These are phyloP conservation scores for Phytophthora nicotianae DNA, from an alignment of 352 stramenopile species.

Conservation along the genomic window DNA sequence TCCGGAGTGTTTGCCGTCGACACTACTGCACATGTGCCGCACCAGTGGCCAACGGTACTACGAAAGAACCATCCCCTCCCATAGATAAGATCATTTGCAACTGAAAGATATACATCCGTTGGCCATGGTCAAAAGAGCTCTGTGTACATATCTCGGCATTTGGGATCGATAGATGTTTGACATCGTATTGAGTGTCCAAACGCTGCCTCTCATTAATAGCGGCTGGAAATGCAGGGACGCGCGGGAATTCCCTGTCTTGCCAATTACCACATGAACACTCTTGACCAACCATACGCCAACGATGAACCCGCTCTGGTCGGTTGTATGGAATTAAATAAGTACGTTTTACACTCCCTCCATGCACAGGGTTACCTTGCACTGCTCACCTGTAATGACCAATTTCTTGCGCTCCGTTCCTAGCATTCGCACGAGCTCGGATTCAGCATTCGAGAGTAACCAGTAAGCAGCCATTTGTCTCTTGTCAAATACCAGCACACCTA, in stretches of 20 bases:
- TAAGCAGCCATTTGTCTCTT: neutral
- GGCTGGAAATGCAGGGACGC: neutral
- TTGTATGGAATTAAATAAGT: neutral
- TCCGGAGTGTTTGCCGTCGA: too few species aligned
- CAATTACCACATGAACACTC: neutral
- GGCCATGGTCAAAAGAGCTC: constrained; percentile 5
- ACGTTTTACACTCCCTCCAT: neutral
- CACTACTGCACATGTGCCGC: too few species aligned
- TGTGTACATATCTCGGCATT: constrained; percentile 8
- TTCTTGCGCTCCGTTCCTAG: neutral
- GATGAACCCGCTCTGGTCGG: neutral
- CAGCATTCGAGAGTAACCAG: neutral
- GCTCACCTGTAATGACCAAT: neutral
- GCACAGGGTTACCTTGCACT: neutral
- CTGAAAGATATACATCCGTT: neutral
- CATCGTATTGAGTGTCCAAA: neutral
- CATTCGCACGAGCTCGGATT: neutral
- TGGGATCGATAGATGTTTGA: neutral
- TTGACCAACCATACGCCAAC: neutral
- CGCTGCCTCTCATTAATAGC: neutral
- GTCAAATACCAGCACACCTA: neutral
- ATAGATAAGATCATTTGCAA: too few species aligned
- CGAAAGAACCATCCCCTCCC: too few species aligned
- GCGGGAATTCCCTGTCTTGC: neutral
- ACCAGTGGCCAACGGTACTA: too few species aligned